phyloP scores from a whole-genome alignment of 768 basidiomycete genomes.

The Gymnopilus junonius region DNA sequence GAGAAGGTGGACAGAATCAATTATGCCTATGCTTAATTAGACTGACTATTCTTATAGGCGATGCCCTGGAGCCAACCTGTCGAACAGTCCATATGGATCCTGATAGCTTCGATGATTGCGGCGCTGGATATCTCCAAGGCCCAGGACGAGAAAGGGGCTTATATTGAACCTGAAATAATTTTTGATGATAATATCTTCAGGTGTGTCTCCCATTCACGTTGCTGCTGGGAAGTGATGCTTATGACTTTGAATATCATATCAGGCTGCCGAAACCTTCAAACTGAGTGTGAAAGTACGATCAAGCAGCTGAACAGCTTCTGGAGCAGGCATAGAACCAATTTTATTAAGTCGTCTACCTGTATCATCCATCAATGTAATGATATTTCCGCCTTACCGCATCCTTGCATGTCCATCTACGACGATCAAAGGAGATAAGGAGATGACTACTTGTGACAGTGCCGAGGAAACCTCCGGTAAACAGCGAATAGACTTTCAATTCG shows the following conservation, averaged over 20 bases:
- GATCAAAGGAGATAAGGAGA: no score
- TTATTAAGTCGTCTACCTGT: no score
- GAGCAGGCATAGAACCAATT: background rate
- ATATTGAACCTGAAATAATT: background rate
- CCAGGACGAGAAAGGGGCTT: background rate
- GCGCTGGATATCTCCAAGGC: slow-evolving; percentile 5
- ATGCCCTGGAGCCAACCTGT: slow-evolving; percentile 5
- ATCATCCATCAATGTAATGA: no score
- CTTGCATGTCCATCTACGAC: no score
- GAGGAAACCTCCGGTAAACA: no score
- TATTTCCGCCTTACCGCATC: no score
- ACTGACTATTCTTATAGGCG: background rate
- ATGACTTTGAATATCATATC: no score
- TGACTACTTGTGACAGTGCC: no score
- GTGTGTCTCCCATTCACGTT: no score
- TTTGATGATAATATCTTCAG: background rate
- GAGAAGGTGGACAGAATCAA: background rate
- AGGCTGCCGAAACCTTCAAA: background rate
- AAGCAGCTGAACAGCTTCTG: background rate
- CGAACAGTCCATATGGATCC: background rate
- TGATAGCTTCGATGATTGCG: background rate
- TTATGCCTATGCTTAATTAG: background rate
- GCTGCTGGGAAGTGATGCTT: no score
- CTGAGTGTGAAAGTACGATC: background rate
- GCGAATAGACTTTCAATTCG: no score